phyloP scores from a whole-genome alignment of 495 filamentous ascomycete species.

The Penicillium odoratum region DNA sequence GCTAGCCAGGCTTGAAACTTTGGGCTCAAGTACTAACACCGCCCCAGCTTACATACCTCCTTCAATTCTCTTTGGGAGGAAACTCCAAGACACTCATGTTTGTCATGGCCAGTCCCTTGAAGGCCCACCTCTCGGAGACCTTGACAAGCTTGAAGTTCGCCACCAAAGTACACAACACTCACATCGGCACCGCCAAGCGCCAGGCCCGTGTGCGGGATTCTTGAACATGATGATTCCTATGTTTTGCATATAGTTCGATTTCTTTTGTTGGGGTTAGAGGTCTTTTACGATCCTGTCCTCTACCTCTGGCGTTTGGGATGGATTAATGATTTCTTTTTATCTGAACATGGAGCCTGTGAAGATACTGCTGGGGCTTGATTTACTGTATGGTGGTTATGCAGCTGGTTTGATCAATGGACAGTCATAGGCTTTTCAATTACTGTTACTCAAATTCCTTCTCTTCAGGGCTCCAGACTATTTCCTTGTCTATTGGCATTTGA shows the following conservation, averaged over 20 bases:
- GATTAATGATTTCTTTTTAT: constrained; percentile 19
- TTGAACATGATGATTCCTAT: constrained; percentile 36
- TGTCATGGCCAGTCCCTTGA: constrained; percentile 92
- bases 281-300: constrained; percentile 39
- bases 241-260: constrained; percentile 29
- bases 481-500: neutral
- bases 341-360: constrained; percentile 15
- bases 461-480: neutral
- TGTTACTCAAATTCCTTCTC: neutral
- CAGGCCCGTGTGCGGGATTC: constrained; percentile 62
- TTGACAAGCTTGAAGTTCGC: constrained; percentile 96
- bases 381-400: constrained; percentile 22
- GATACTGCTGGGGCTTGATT: constrained; percentile 21
- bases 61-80: constrained; percentile 92
- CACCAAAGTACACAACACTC: constrained; percentile 89
- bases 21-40: constrained; percentile 7
- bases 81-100: constrained; percentile 99
- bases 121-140: constrained; percentile 89
- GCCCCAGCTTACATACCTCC: constrained; percentile 80
- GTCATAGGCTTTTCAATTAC: constrained; percentile 3
- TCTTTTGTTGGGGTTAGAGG: constrained; percentile 18
- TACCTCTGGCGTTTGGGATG: constrained; percentile 27
- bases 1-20: neutral
- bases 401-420: constrained; percentile 23
- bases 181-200: constrained; percentile 83